A percentile compares a stretch with the other conserved stretches of the same genome.
These are phyloP conservation scores for Colletotrichum gigasporum DNA, from an alignment of 2,329 filamentous ascomycete genomes.

Conservation along the genomic window DNA sequence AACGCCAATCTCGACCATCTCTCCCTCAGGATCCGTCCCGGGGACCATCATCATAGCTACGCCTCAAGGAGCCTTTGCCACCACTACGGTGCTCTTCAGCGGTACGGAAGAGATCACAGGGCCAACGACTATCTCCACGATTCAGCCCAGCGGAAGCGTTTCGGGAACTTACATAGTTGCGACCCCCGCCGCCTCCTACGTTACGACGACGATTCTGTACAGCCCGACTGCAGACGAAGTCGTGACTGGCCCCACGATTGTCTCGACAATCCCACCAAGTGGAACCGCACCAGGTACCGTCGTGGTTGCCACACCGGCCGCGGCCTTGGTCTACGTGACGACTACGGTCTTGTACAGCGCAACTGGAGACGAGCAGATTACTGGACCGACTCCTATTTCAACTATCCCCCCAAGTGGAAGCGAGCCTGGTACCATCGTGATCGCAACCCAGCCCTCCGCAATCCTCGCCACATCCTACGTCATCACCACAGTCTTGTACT, in stretches of 20 bases:
- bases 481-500: not conserved
- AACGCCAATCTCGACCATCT: constrained; percentile 12
- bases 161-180: constrained; percentile 20
- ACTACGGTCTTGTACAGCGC: not conserved
- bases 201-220: constrained; percentile 5
- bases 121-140: constrained; percentile 5
- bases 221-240: not conserved
- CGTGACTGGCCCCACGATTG: no score
- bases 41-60: constrained; percentile 23
- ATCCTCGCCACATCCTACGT: not conserved
- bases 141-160: constrained; percentile 7
- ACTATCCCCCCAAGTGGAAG: not conserved
- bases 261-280: constrained; percentile 15
- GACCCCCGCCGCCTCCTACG: not conserved
- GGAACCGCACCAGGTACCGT: constrained; percentile 4
- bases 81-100: not conserved
- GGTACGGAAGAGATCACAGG: not conserved
- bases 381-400: not conserved
- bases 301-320: not conserved
- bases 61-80: not conserved
- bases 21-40: constrained; percentile 7
- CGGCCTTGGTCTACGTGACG: not conserved
- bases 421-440: constrained; percentile 8
- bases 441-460: not conserved
- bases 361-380: not conserved